Evolutionary conservation across 148 eudicot species (phyloP).

Genomic region (Vaccinium darrowii): DNA sequence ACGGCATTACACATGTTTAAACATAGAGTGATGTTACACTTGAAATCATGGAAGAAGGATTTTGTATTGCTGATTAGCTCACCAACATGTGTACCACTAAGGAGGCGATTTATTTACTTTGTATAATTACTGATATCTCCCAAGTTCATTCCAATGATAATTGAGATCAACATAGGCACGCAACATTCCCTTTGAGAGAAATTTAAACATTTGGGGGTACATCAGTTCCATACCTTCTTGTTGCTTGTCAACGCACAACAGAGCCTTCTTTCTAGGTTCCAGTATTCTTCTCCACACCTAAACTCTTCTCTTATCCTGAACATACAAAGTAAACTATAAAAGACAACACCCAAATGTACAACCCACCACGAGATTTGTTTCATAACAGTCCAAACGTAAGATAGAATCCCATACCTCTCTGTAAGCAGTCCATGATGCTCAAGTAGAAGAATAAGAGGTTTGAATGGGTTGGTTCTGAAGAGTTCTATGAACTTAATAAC

Average conservation of each 20-base stretch:
- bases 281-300: slow-evolving; percentile 73
- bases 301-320: slow-evolving; percentile 77
- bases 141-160: not conserved
- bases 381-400: not conserved
- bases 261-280: slow-evolving; percentile 89
- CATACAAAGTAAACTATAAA: slow-evolving; percentile 13
- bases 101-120: not conserved
- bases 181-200: not conserved
- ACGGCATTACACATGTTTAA: not conserved
- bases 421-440: slow-evolving; percentile 61
- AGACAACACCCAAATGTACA: not conserved
- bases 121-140: not conserved
- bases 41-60: not conserved
- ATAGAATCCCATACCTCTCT: slow-evolving; percentile 44
- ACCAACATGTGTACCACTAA: not conserved
- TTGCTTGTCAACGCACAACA: slow-evolving; percentile 51
- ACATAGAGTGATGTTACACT: not conserved
- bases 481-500: slow-evolving; percentile 21
- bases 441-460: slow-evolving; percentile 57
- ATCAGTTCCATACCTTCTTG: slow-evolving; percentile 41
- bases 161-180: not conserved
- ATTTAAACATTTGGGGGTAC: not conserved
- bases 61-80: not conserved
- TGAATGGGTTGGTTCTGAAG: slow-evolving; percentile 56
- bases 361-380: not conserved